Conservation (phyloP, 1,284 basidiomycete genomes). For the Neotropicomus parvogracilis region DNA sequence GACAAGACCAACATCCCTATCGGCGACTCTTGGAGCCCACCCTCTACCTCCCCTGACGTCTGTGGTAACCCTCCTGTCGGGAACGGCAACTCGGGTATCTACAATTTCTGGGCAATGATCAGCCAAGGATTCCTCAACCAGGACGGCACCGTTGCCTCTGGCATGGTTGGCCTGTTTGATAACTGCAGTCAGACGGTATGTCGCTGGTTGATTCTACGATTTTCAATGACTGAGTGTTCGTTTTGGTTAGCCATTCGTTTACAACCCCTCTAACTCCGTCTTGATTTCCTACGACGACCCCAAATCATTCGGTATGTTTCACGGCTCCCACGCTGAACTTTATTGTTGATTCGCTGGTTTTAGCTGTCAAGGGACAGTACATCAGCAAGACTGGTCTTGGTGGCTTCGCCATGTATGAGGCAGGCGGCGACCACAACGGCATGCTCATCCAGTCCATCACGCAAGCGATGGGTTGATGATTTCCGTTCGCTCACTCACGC, state of each 20-base stretch:
- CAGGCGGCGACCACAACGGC: conserved; percentile 56
- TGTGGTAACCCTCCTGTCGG: conserved; percentile 46
- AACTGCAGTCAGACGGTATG: conserved; percentile 67
- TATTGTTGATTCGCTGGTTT: not conserved
- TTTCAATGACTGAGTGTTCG: conserved; percentile 4
- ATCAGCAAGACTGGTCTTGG: conserved; percentile 49
- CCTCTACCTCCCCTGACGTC: conserved; percentile 44
- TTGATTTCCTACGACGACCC: conserved; percentile 64
- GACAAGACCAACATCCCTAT: conserved; percentile 39
- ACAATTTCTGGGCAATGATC: conserved; percentile 60
- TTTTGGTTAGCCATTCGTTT: conserved; percentile 56
- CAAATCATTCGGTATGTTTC: conserved; percentile 43
- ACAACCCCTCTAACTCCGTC: conserved; percentile 48
- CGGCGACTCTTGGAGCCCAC: conserved; percentile 56
- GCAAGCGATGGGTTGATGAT: conserved; percentile 23
- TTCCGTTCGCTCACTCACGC: conserved; percentile 6
- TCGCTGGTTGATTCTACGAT: not conserved
- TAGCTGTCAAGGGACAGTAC: conserved; percentile 54
- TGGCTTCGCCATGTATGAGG: conserved; percentile 66
- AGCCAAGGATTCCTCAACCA: conserved; percentile 48
- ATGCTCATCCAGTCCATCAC: conserved; percentile 55
- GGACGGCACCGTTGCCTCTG: conserved; percentile 47
- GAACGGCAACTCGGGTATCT: conserved; percentile 40
- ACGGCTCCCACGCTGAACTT: not conserved
- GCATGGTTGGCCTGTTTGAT: conserved; percentile 54